Evolutionary conservation across 139 green algal genomes (phyloP).

Genomic region (Spirogloea muscicola): DNA sequence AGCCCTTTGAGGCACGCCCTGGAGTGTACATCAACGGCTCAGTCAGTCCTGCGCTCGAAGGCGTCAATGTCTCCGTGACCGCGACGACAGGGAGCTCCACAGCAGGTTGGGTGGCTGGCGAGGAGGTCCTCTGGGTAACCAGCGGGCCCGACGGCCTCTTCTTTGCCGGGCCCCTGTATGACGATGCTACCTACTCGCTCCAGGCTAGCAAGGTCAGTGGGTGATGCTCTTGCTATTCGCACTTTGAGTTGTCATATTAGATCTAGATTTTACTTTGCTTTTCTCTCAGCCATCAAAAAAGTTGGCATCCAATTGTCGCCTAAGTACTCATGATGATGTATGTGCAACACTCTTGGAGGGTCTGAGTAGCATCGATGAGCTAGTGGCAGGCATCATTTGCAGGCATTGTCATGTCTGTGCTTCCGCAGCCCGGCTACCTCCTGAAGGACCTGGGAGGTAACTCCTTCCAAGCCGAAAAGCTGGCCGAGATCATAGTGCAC

Average conservation of each 20-base stretch:
- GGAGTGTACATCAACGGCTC: constrained; percentile 33
- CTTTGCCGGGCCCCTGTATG: constrained; percentile 31
- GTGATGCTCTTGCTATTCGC: background rate
- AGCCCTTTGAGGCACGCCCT: constrained; percentile 17
- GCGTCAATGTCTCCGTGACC: constrained; percentile 33
- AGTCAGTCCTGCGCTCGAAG: constrained; percentile 9
- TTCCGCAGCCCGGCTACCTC: constrained; percentile 21
- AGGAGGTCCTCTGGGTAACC: constrained; percentile 5
- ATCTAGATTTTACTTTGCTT: too few relatives aligned
- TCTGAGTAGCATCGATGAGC: too few relatives aligned
- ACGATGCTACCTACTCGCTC: constrained; percentile 36
- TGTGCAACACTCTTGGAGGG: too few relatives aligned
- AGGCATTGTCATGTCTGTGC: too few relatives aligned
- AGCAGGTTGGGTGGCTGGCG: constrained; percentile 10
- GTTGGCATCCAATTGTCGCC: too few relatives aligned
- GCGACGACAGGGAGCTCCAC: constrained; percentile 10
- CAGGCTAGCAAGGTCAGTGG: constrained; percentile 11
- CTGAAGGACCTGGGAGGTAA: constrained; percentile 11
- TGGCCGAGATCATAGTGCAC: constrained; percentile 15
- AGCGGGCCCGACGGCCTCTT: constrained; percentile 20
- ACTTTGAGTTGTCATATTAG: too few relatives aligned
- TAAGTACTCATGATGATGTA: too few relatives aligned
- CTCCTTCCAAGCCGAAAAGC: constrained; percentile 40
- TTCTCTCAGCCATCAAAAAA: background rate
- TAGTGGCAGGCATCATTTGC: too few relatives aligned